Evolutionary conservation across 2,329 filamentous ascomycete genomes (phyloP), one percentile per base, ranked within the genome.

Genomic region (Rachicladosporium sp.): DNA sequence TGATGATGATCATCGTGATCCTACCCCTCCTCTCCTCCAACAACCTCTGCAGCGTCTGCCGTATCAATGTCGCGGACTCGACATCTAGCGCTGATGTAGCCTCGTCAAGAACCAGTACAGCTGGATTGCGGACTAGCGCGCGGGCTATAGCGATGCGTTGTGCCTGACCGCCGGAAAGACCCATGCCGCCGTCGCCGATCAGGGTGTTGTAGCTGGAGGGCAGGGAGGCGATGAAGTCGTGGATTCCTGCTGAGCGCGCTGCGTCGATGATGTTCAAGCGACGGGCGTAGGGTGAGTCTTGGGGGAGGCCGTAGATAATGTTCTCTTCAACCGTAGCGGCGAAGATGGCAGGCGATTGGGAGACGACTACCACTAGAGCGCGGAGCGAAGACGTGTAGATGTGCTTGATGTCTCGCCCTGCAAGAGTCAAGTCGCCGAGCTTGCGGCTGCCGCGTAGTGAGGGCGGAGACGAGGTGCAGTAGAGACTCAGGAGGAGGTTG

Each of bases 91-190:
- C 80, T 19, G 78, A 83, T 0, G 88, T 95, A 1, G 87, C 84
- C 62, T 95, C 88, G 50, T 96, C 89, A 2, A 95, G 64, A 2
- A 95, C 71, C 10, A 95, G 63, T 2, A 95, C 66, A 31, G 72
- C 69, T 0, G 87, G 87, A 10, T 70, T 66, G 0, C 85, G 71
- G 0, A 82, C 71, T 0, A 95, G 65, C 0, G 87, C 86, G 1
- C 88, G 70, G 0, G 88, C 86, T 44, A 95, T 87, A 11, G 78
- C 79, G 2, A 95, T 60, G 1, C 86, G 71, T 56, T 95, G 88
- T 0, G 80, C 75, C 57, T 95, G 88, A 0, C 89, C 89, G 0
- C 85, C 86, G 0, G 80, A 87, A 0, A 95, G 61, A 0, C 71
- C 64, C n/a, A 80, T 70, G 0, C 85, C 84, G 4, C 84, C 83